A percentile compares a stretch with the other conserved stretches of the same genome.
Evolutionary conservation across 306 rosid species (phyloP).

Genomic region (Pyrus pyrifolia): DNA sequence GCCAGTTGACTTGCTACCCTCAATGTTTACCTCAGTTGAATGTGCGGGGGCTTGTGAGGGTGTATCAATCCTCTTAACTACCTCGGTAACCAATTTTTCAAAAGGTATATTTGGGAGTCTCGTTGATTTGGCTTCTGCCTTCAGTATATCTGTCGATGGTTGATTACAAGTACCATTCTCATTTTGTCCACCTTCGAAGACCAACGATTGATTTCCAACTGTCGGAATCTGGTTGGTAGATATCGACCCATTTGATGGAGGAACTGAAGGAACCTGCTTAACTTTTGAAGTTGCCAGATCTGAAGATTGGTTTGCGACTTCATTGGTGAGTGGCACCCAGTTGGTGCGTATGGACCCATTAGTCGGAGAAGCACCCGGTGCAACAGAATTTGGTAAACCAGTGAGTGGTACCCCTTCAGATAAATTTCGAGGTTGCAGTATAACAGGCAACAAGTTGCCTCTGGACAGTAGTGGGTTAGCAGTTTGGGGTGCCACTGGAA

Average conservation of each 20-base stretch:
- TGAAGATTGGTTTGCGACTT: constrained; percentile 35
- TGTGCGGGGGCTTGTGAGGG: constrained; percentile 29
- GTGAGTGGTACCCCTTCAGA: constrained; percentile 35
- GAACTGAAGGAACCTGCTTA: constrained; percentile 17
- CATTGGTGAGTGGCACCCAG: constrained; percentile 23
- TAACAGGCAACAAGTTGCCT: constrained; percentile 49
- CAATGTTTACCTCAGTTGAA: constrained; percentile 27
- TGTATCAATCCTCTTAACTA: constrained; percentile 30
- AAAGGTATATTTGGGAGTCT: constrained; percentile 30
- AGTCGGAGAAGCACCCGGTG: not conserved
- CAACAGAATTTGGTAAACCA: constrained; percentile 29
- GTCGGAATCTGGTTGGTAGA: constrained; percentile 29
- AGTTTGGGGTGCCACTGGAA: constrained; percentile 31
- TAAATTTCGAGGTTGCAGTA: constrained; percentile 39
- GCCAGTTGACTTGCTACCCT: constrained; percentile 26
- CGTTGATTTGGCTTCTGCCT: constrained; percentile 27
- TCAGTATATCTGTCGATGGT: constrained; percentile 21
- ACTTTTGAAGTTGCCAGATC: constrained; percentile 17
- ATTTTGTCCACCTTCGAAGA: constrained; percentile 26
- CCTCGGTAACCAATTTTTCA: constrained; percentile 49
- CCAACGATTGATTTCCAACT: constrained; percentile 28
- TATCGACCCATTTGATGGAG: constrained; percentile 31
- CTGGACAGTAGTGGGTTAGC: constrained; percentile 33
- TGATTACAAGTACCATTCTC: constrained; percentile 24
- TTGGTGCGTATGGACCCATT: constrained; percentile 21